Evolutionary conservation across 1,284 basidiomycete species (phyloP).

Genomic region (Cryptococcus floricola): DNA sequence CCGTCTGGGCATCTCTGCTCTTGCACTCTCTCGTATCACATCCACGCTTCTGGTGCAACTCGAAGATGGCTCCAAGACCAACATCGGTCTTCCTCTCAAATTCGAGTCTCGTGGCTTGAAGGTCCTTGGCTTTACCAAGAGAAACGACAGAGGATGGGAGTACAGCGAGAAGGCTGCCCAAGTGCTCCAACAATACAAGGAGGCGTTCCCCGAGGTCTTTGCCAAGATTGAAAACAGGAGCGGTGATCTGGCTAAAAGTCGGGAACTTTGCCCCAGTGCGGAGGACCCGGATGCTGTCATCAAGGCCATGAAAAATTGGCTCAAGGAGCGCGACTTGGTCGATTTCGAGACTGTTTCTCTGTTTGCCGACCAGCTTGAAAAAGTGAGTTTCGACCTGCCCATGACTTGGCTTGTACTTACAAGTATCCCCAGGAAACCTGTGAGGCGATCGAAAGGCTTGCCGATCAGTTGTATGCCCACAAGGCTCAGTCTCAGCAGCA

Average conservation of each 20-base stretch:
- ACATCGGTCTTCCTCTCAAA: constrained; percentile 90
- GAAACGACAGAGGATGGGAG: constrained; percentile 84
- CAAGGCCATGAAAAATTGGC: constrained; percentile 77
- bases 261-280: constrained; percentile 65
- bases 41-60: constrained; percentile 85
- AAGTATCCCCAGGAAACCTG: constrained; percentile 62
- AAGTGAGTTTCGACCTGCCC: constrained; percentile 53
- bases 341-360: constrained; percentile 91
- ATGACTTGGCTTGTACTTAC: background rate
- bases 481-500: constrained; percentile 56
- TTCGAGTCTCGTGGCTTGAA: constrained; percentile 96
- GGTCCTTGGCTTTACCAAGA: constrained; percentile 88
- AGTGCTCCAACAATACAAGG: constrained; percentile 78
- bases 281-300: constrained; percentile 67
- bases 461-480: constrained; percentile 59
- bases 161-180: constrained; percentile 83
- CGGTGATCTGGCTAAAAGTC: constrained; percentile 57
- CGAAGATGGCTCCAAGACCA: constrained; percentile 69
- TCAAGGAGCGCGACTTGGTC: constrained; percentile 76
- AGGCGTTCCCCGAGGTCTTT: constrained; percentile 78
- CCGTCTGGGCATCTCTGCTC: constrained; percentile 64
- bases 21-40: constrained; percentile 82
- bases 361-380: constrained; percentile 85
- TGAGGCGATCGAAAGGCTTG: constrained; percentile 68
- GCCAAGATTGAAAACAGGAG: constrained; percentile 61